Evolutionary conservation across 306 rosid genomes (phyloP).

Genomic region (Prunus armeniaca): DNA sequence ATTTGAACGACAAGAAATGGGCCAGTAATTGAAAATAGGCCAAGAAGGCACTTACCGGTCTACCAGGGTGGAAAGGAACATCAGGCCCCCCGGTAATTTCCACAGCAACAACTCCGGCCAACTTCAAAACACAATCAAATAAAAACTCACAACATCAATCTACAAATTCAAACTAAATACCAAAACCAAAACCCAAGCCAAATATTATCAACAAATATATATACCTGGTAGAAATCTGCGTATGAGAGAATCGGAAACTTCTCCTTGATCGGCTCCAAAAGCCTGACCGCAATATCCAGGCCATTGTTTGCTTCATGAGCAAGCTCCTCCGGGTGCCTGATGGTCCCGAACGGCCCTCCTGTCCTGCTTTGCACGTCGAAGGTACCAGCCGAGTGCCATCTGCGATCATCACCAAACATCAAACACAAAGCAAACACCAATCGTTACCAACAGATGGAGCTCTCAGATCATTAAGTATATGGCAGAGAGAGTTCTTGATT

Average conservation of each 20-base stretch:
- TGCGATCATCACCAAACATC: constrained; percentile 2
- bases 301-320: constrained; percentile 60
- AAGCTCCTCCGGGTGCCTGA: constrained; percentile 49
- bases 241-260: constrained; percentile 47
- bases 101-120: constrained; percentile 63
- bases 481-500: not conserved
- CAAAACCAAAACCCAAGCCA: not conserved
- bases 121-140: constrained; percentile 24
- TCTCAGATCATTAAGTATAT: not conserved
- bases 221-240: constrained; percentile 59
- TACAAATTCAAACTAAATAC: not conserved
- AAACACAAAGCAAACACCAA: not conserved
- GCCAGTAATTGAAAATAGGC: not conserved
- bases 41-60: constrained; percentile 34
- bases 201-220: not conserved
- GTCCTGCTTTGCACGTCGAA: constrained; percentile 46
- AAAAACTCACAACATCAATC: not conserved
- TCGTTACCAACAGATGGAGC: not conserved
- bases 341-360: constrained; percentile 63
- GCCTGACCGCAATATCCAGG: constrained; percentile 51
- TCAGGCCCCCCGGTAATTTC: constrained; percentile 72
- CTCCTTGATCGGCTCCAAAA: constrained; percentile 53
- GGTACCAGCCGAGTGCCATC: constrained; percentile 76
- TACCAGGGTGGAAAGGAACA: constrained; percentile 58
- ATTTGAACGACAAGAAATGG: no score